These are phyloP conservation scores for Allantophomopsis lycopodina DNA, from an alignment of 2,329 filamentous ascomycete genomes.

Conservation along the genomic window DNA sequence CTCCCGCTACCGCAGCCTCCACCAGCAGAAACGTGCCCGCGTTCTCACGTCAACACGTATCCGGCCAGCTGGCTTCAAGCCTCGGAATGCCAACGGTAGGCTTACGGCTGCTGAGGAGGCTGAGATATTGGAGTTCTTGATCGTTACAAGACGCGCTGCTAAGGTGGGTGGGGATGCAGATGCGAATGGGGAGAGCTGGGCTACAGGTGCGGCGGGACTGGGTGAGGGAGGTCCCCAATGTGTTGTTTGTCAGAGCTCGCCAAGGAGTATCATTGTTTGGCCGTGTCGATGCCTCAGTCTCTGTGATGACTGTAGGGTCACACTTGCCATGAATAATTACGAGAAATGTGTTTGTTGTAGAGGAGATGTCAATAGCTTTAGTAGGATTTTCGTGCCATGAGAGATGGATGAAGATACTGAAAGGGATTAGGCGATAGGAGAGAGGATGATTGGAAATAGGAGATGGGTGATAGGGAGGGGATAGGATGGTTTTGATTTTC, in stretches of 20 bases:
- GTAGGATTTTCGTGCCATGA: slow-evolving; percentile 72
- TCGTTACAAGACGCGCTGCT: slow-evolving; percentile 23
- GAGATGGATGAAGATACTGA: no score
- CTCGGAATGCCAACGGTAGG: slow-evolving; percentile 20
- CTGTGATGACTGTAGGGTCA: slow-evolving; percentile 90
- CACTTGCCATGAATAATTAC: slow-evolving; percentile 92
- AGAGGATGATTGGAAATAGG: no score
- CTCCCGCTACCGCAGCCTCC: slow-evolving; percentile 55
- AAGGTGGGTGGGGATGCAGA: neutral
- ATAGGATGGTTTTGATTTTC: neutral
- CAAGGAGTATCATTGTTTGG: slow-evolving; percentile 86
- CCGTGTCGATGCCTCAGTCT: slow-evolving; percentile 88
- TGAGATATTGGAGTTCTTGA: slow-evolving; percentile 43
- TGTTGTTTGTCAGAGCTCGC: slow-evolving; percentile 81
- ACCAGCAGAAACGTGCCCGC: slow-evolving; percentile 55
- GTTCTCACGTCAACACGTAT: slow-evolving; percentile 41
- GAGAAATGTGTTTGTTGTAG: slow-evolving; percentile 92
- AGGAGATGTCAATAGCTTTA: slow-evolving; percentile 78
- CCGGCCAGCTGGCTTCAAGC: slow-evolving; percentile 19
- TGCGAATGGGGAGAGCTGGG: slow-evolving; percentile 34
- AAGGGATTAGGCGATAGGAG: no score
- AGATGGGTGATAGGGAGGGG: neutral
- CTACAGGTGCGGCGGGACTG: slow-evolving; percentile 57
- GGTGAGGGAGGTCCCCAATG: slow-evolving; percentile 70
- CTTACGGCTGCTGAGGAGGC: slow-evolving; percentile 44